Percentiles rank a stretch among this genome's conserved stretches.
phyloP scores from a whole-genome alignment of 441 rosid genomes.

The Erysimum cheiri region DNA sequence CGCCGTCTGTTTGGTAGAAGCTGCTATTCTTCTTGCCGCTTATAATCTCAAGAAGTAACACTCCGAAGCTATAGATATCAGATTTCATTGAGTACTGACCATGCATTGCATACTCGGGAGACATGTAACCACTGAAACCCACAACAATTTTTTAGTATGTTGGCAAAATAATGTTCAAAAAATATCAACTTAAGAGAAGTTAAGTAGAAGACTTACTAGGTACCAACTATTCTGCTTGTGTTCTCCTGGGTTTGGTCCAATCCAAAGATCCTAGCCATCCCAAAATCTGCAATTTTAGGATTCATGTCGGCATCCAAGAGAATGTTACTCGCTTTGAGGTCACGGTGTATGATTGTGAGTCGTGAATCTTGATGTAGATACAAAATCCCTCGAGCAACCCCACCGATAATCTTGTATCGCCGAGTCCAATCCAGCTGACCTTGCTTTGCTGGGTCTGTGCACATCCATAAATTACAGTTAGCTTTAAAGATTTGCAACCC shows the following conservation, averaged over 20 bases:
- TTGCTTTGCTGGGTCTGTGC: slow-evolving; percentile 48
- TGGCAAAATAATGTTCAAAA: background rate
- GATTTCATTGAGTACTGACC: slow-evolving; percentile 54
- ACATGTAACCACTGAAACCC: slow-evolving; percentile 55
- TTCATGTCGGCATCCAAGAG: slow-evolving; percentile 52
- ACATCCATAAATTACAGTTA: slow-evolving; percentile 4
- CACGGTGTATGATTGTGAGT: slow-evolving; percentile 59
- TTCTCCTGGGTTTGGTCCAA: slow-evolving; percentile 48
- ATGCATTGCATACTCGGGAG: slow-evolving; percentile 55
- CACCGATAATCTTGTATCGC: slow-evolving; percentile 50
- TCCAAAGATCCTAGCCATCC: slow-evolving; percentile 56
- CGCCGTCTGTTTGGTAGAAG: slow-evolving; percentile 37
- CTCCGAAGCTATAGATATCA: slow-evolving; percentile 56
- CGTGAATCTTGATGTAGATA: slow-evolving; percentile 65
- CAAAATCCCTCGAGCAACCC: slow-evolving; percentile 52
- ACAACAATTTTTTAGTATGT: slow-evolving; percentile 5
- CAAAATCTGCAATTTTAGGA: slow-evolving; percentile 61
- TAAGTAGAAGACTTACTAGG: slow-evolving; percentile 49
- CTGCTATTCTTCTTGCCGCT: slow-evolving; percentile 47
- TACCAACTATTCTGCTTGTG: slow-evolving; percentile 54
- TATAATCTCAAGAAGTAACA: slow-evolving; percentile 52
- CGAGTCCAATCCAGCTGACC: slow-evolving; percentile 49
- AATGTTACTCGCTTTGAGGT: slow-evolving; percentile 59
- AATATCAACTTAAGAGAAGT: background rate
- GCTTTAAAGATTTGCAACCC: background rate